Evolutionary conservation across 352 stramenopile species (phyloP), one percentile per base, ranked within the genome.

Genomic region (Thraustochytrium striatum): DNA sequence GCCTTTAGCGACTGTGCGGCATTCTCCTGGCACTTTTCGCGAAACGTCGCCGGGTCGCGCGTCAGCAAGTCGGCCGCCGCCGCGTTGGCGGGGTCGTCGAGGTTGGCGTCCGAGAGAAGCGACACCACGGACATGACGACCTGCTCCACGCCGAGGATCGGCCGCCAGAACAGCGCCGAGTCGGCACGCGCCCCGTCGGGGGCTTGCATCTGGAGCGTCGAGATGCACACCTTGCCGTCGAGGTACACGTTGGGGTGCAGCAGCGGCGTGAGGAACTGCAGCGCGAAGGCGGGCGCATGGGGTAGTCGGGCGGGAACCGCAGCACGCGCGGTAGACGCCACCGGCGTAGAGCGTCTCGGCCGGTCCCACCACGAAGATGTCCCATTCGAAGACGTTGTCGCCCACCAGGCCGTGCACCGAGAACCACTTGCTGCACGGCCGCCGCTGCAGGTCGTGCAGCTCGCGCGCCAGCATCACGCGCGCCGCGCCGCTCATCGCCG

Each of bases 211-310:
- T 80, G 70, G 35, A 80, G 39, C n/a, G 70, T 80, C 2, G 7
- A 61, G 32, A 80, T 81, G 70, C 70, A 80, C 32, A 80, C 70
- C 58, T 80, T 80, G 32, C 70, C 70, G 33, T 80, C 70, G 16
- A 28, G 38, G 35, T 59, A 80, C 21, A 80, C 57, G 33, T 80
- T 80, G 11, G 70, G 70, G 55, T 80, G 70, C 13, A 65, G 32
- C 41, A 80, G 53, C 0, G 7, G 13, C 21, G 32, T 44, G 5
- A 39, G n/a, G 58, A 80, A 80, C 47, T 80, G 70, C 19, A 80
- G 57, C 3, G 47, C n/a, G 70, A 80, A 7, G 70, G 70, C n/a
- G 70, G 70, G 0, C 79, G 35, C 70, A 80, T 80, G 32, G 70
- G 70, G 58, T 80, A 80, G 19, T 32, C 9, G 32, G 57, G 5